A percentile compares a stretch with the other conserved stretches of the same genome.
Evolutionary conservation across 371 early-diverging fungal species (phyloP).

Genomic region (Mucor indicus): DNA sequence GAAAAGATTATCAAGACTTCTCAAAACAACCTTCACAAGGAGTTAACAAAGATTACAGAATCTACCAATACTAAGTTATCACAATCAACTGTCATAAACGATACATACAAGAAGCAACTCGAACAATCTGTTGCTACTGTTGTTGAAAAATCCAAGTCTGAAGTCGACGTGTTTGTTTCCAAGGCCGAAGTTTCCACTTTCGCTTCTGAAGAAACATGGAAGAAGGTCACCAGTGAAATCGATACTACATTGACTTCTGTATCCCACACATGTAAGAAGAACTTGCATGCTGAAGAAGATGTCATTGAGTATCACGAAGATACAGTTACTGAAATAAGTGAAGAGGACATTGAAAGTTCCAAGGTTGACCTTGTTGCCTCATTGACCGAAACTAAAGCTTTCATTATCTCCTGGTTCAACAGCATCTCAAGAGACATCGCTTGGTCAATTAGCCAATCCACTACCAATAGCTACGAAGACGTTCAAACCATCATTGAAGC

Average conservation of each 20-base stretch:
- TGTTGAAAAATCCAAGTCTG: slow-evolving; percentile 6
- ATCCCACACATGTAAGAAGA: slow-evolving; percentile 2
- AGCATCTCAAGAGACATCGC: slow-evolving; percentile 9
- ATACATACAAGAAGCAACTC: slow-evolving; percentile 9
- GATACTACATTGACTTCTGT: neutral
- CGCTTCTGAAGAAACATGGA: slow-evolving; percentile 7
- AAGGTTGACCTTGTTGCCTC: slow-evolving; percentile 17
- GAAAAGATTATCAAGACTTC: slow-evolving; percentile 8
- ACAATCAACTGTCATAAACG: neutral
- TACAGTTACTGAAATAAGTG: neutral
- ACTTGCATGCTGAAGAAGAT: neutral
- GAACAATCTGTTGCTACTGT: slow-evolving; percentile 12
- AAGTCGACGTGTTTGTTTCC: slow-evolving; percentile 6
- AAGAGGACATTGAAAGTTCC: slow-evolving; percentile 11
- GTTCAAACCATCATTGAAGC: slow-evolving; percentile 11
- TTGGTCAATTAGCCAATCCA: slow-evolving; percentile 1
- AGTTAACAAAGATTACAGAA: slow-evolving; percentile 8
- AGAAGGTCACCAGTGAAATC: neutral
- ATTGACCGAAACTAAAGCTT: slow-evolving; percentile 17
- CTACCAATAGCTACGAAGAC: neutral
- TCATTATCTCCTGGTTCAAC: slow-evolving; percentile 15
- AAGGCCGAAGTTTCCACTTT: slow-evolving; percentile 1
- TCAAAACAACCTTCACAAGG: slow-evolving; percentile 13
- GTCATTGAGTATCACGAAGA: neutral
- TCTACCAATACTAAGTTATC: neutral